A percentile compares a stretch with the other conserved stretches of the same genome.
Evolutionary conservation across 108 stramenopile species (phyloP).

Genomic region (Pseudonitzschia multiseries): DNA sequence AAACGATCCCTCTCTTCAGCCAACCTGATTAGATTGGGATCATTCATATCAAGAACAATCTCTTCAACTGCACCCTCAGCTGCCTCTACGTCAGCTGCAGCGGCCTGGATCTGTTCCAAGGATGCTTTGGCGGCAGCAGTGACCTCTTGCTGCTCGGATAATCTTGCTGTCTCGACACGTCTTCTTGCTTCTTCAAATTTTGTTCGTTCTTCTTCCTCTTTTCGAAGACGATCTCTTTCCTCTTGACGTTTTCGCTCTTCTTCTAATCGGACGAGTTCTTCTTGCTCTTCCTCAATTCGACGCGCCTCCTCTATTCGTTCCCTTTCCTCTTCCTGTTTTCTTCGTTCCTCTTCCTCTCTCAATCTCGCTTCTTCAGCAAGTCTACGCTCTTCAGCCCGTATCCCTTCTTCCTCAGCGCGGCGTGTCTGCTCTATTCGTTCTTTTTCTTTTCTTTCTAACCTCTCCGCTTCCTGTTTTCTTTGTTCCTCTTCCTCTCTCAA

Average conservation of each 20-base stretch:
- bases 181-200: constrained; percentile 2
- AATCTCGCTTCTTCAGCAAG: too few relatives aligned
- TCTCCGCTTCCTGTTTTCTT: too few relatives aligned
- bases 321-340: too few relatives aligned
- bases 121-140: neutral
- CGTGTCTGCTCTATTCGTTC: too few relatives aligned
- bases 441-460: constrained; percentile 2
- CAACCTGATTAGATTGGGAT: neutral
- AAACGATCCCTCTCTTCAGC: constrained; percentile 4
- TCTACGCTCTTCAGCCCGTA: too few relatives aligned
- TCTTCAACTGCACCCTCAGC: neutral
- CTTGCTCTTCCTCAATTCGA: neutral
- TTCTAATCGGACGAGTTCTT: constrained; percentile 19
- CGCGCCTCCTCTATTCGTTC: too few relatives aligned
- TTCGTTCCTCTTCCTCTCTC: too few relatives aligned
- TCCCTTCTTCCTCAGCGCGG: too few relatives aligned
- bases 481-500: too few relatives aligned
- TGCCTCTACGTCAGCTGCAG: neutral
- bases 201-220: neutral
- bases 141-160: neutral
- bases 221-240: neutral
- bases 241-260: constrained; percentile 4
- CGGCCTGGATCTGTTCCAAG: neutral
- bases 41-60: neutral
- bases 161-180: neutral